Percentiles rank a stretch among this genome's conserved stretches.
Conservation (phyloP, 2,329 filamentous ascomycete species). For the Ceratocystiopsis minuta region DNA sequence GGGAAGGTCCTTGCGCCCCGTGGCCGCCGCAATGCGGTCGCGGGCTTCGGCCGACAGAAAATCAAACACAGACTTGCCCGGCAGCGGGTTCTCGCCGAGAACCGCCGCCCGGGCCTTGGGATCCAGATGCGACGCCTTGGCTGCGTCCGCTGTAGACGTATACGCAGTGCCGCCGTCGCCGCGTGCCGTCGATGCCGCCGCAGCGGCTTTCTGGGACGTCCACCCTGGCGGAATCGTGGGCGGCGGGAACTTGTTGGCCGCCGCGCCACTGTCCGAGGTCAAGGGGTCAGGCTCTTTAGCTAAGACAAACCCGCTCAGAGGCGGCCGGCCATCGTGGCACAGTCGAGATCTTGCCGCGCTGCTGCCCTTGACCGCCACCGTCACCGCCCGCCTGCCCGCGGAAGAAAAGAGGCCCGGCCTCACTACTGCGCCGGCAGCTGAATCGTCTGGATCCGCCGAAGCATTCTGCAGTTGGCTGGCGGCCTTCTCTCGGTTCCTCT, state of each 20-base stretch:
- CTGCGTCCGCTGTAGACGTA: slow-evolving; percentile 56
- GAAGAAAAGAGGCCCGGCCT: slow-evolving; percentile 37
- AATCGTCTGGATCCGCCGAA: background rate
- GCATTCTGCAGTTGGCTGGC: too few relatives aligned
- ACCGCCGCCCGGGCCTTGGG: slow-evolving; percentile 60
- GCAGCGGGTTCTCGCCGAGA: slow-evolving; percentile 63
- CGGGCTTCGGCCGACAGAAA: slow-evolving; percentile 66
- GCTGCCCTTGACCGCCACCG: slow-evolving; percentile 22
- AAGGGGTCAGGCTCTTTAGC: slow-evolving; percentile 33
- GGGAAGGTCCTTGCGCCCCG: slow-evolving; percentile 61
- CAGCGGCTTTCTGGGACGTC: slow-evolving; percentile 40
- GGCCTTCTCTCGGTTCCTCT: slow-evolving; percentile 22
- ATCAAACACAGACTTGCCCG: slow-evolving; percentile 90
- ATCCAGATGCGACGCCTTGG: slow-evolving; percentile 58
- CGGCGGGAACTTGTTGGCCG: slow-evolving; percentile 34
- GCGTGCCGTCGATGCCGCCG: slow-evolving; percentile 13
- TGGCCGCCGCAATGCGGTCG: slow-evolving; percentile 55
- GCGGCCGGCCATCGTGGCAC: slow-evolving; percentile 69
- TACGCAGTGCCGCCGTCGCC: slow-evolving; percentile 20
- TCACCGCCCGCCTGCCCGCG: slow-evolving; percentile 11
- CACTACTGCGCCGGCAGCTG: too few relatives aligned
- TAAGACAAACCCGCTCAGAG: slow-evolving; percentile 64
- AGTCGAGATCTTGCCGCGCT: slow-evolving; percentile 32
- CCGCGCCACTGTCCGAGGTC: slow-evolving; percentile 23
- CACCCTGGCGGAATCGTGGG: slow-evolving; percentile 56